phyloP scores from a whole-genome alignment of 306 rosid species.

The Medicago lupulina region DNA sequence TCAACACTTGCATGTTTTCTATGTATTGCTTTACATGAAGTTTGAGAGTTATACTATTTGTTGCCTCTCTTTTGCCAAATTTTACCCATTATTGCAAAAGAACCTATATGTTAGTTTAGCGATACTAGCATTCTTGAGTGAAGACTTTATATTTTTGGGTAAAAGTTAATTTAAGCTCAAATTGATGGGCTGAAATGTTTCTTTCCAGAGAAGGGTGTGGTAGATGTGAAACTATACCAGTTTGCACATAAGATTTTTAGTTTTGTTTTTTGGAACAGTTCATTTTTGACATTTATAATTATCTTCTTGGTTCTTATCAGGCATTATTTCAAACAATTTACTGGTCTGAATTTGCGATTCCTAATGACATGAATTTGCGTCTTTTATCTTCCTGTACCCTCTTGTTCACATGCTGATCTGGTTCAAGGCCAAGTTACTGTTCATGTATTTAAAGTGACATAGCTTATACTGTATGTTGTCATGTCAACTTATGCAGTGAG shows the following conservation, averaged over 20 bases:
- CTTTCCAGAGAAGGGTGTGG: neutral
- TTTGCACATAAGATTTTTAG: neutral
- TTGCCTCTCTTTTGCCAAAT: constrained; percentile 33
- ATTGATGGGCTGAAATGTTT: neutral
- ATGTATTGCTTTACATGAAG: constrained; percentile 12
- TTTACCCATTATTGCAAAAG: constrained; percentile 16
- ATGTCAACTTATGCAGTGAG: constrained; percentile 18
- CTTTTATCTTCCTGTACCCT: constrained; percentile 1
- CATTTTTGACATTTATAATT: constrained; percentile 2
- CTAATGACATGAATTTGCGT: constrained; percentile 3
- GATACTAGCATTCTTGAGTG: neutral
- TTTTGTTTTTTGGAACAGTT: constrained; percentile 5
- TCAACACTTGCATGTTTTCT: constrained; percentile 26
- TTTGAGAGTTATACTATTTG: constrained; percentile 5
- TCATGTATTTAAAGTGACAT: constrained; percentile 1
- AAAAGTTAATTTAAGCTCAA: neutral
- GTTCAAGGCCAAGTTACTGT: constrained; percentile 20
- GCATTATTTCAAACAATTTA: neutral
- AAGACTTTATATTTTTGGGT: neutral
- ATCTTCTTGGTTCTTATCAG: neutral
- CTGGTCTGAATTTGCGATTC: constrained; percentile 1
- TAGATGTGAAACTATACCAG: neutral
- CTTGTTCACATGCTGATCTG: constrained; percentile 29
- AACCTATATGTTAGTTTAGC: neutral
- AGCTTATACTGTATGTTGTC: constrained; percentile 22